phyloP scores from a whole-genome alignment of 2,329 filamentous ascomycete genomes.

The Talaromyces sp. region DNA sequence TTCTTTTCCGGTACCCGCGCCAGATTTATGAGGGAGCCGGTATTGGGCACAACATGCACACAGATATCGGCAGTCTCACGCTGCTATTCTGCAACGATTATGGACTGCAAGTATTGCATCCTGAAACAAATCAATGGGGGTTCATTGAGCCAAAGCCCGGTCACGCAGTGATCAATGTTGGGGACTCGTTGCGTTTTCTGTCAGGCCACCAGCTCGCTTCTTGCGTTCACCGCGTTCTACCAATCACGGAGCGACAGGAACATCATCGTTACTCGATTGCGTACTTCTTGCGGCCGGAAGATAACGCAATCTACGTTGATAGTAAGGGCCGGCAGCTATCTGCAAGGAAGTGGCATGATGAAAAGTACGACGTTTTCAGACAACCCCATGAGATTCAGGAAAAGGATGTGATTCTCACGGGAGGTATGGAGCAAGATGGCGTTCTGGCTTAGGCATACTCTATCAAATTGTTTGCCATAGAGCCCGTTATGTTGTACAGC shows the following conservation, averaged over 20 bases:
- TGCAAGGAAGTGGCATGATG: background rate
- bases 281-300: slow-evolving; percentile 21
- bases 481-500: too few species aligned
- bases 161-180: slow-evolving; percentile 33
- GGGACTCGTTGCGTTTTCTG: slow-evolving; percentile 26
- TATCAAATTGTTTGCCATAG: too few species aligned
- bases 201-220: slow-evolving; percentile 18
- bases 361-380: slow-evolving; percentile 7
- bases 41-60: slow-evolving; percentile 7
- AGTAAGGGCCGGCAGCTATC: slow-evolving; percentile 3
- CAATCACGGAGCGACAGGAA: slow-evolving; percentile 11
- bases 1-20: background rate
- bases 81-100: slow-evolving; percentile 1
- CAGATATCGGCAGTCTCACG: slow-evolving; percentile 9
- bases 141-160: slow-evolving; percentile 24
- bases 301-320: slow-evolving; percentile 18
- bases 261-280: slow-evolving; percentile 20
- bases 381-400: slow-evolving; percentile 6
- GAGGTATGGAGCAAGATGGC: slow-evolving; percentile 8
- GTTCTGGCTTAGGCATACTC: background rate
- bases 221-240: slow-evolving; percentile 23
- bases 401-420: slow-evolving; percentile 3
- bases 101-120: slow-evolving; percentile 1
- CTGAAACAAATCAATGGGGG: slow-evolving; percentile 18
- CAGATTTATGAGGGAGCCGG: background rate